phyloP scores from a whole-genome alignment of 371 early-diverging fungal genomes.

The Mortierella polycephala region DNA sequence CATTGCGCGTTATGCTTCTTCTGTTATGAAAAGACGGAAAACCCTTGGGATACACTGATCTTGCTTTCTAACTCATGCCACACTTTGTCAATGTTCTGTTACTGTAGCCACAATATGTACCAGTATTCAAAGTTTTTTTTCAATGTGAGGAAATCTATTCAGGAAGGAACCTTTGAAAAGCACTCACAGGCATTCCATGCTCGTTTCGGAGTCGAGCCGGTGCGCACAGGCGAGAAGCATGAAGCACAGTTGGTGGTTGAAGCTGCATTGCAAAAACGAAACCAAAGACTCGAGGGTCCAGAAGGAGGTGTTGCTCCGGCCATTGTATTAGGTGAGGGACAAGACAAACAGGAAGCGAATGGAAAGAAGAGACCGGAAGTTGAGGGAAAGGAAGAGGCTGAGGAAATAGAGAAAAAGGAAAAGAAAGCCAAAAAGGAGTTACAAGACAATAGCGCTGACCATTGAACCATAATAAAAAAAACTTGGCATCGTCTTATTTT shows the following conservation, averaged over 20 bases:
- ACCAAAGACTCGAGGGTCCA: conserved; percentile 31
- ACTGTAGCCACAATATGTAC: conserved; percentile 73
- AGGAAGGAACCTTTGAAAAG: conserved; percentile 59
- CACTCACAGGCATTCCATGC: conserved; percentile 10
- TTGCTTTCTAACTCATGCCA: not conserved
- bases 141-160: conserved; percentile 68
- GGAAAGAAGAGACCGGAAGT: conserved; percentile 1
- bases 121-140: conserved; percentile 71
- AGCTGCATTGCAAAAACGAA: conserved; percentile 33
- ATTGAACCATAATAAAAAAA: no score
- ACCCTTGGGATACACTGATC: not conserved
- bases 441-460: no score
- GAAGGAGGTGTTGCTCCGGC: conserved; percentile 27
- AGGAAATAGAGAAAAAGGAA: not conserved
- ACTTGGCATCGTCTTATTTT: no score
- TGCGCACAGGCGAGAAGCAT: conserved; percentile 37
- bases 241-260: conserved; percentile 35
- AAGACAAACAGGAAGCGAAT: not conserved
- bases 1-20: not conserved
- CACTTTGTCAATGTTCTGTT: not conserved
- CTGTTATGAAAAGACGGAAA: not conserved
- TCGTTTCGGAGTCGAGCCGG: conserved; percentile 32
- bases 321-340: conserved; percentile 6
- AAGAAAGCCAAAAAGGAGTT: conserved; percentile 2
- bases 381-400: not conserved